Evolutionary conservation across 352 stramenopile genomes (phyloP), one percentile per base, ranked within the genome.

Genomic region (Globisporangium yorkense): DNA sequence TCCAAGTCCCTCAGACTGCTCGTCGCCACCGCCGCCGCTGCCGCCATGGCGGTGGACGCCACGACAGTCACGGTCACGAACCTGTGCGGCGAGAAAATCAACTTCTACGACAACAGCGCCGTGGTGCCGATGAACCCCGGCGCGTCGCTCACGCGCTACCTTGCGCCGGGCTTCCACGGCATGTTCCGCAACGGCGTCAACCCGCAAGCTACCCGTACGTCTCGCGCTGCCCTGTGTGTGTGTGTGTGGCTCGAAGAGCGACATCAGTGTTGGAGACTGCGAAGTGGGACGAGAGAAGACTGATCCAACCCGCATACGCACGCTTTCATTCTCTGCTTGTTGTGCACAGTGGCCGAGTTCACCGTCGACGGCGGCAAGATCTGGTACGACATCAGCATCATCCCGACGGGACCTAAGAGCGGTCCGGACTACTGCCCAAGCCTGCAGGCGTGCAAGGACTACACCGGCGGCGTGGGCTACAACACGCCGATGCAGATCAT

Each of bases 321-420:
- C 24, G 24, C 40, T 35, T 41, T 10, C 5, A 29, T n/a, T 31
- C 18, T 33, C 15, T 31, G 53, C 16, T 52, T 27, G n/a, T 2
- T 9, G 10, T 27, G 15, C 57, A 4, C 46, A 87, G 77, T 89
- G 48, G 79, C 75, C 18, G 81, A 92, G 59, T 83, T 92, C 54
- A 85, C 82, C 6, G 62, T 43, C 6, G 64, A 74, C 35, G 68
- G 70, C 39, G 72, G 67, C 37, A 80, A 66, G 59, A 57, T 63
- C 27, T 89, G 82, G 77, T 80, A 62, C 44, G 82, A 89, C 55
- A 92, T 92, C 59, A 88, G 75, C 40, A 84, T 79, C 67, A 89
- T 92, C 62, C 79, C 82, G 0, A 89, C 81, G 1, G 77, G 81
- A 6, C 44, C 57, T 8, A 78, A 76, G 53, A 86, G 74, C 24